Evolutionary conservation across 1,139 yeast genomes (phyloP).

Genomic region (Scheffersomyces segobiensis): DNA sequence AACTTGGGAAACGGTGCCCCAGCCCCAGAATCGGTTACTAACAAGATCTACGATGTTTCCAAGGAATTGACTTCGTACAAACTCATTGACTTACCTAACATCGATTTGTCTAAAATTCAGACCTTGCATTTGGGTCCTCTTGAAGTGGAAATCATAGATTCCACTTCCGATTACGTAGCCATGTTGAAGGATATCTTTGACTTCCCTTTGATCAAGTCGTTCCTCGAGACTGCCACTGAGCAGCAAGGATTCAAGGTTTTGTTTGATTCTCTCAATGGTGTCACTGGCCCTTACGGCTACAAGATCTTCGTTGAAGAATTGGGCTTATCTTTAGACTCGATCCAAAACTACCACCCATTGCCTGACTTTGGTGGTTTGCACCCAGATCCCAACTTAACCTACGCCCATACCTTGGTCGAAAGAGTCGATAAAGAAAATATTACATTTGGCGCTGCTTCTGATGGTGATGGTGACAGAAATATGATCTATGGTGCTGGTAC

Average conservation of each 20-base stretch:
- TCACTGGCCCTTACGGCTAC: constrained; percentile 94
- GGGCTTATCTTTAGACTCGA: constrained; percentile 66
- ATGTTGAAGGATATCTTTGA: constrained; percentile 88
- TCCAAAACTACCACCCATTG: constrained; percentile 77
- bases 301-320: constrained; percentile 83
- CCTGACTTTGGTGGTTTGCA: constrained; percentile 97
- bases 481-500: constrained; percentile 97
- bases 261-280: constrained; percentile 92
- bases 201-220: constrained; percentile 74
- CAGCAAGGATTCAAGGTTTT: constrained; percentile 64
- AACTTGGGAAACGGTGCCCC: constrained; percentile 97
- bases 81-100: constrained; percentile 52
- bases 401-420: constrained; percentile 84
- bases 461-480: constrained; percentile 98
- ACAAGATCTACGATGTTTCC: constrained; percentile 77
- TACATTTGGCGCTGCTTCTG: constrained; percentile 97
- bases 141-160: constrained; percentile 61
- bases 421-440: constrained; percentile 77
- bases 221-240: constrained; percentile 50
- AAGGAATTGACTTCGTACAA: constrained; percentile 61
- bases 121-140: constrained; percentile 51
- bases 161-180: constrained; percentile 73
- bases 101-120: constrained; percentile 68
- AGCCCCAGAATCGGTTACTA: constrained; percentile 95
- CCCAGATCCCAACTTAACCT: constrained; percentile 97